Evolutionary conservation across 2,329 filamentous ascomycete species (phyloP).

Genomic region (Botrytis aclada): DNA sequence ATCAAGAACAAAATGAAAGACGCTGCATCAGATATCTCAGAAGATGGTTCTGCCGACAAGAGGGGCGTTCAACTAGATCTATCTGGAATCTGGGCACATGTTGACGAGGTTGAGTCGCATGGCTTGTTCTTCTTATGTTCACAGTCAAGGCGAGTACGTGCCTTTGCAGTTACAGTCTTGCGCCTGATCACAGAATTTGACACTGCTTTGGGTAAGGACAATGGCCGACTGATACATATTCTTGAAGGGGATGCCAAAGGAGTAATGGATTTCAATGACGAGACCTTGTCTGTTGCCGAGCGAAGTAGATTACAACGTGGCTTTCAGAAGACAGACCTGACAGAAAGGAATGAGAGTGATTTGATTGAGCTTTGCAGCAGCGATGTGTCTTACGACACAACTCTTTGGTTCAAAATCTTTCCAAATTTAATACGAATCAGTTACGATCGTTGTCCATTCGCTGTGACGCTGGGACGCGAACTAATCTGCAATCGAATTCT

Average conservation of each 20-base stretch:
- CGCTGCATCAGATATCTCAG: slow-evolving; percentile 60
- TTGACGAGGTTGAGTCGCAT: slow-evolving; percentile 95
- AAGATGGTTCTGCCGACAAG: slow-evolving; percentile 62
- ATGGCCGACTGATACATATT: slow-evolving; percentile 78
- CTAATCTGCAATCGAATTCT: slow-evolving; percentile 88
- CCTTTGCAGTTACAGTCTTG: slow-evolving; percentile 88
- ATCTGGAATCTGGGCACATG: slow-evolving; percentile 84
- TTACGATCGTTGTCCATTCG: slow-evolving; percentile 86
- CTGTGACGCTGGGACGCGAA: slow-evolving; percentile 85
- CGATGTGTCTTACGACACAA: slow-evolving; percentile 90
- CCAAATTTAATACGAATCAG: slow-evolving; percentile 90
- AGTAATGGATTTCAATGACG: slow-evolving; percentile 89
- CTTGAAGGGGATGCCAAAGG: slow-evolving; percentile 84
- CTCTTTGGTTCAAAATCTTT: slow-evolving; percentile 96
- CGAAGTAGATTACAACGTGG: slow-evolving; percentile 88
- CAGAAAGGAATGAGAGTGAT: slow-evolving; percentile 65
- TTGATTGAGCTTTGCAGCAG: slow-evolving; percentile 93
- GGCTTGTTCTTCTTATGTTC: slow-evolving; percentile 97
- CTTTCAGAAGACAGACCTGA: slow-evolving; percentile 71
- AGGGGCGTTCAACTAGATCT: slow-evolving; percentile 77
- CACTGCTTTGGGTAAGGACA: slow-evolving; percentile 74
- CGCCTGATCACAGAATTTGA: slow-evolving; percentile 94
- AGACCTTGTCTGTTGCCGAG: slow-evolving; percentile 87
- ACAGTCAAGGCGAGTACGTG: slow-evolving; percentile 82
- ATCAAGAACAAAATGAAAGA: slow-evolving; percentile 83